Evolutionary conservation across 768 basidiomycete species (phyloP), one percentile per base, ranked within the genome.

Genomic region (Piloderma croceum): DNA sequence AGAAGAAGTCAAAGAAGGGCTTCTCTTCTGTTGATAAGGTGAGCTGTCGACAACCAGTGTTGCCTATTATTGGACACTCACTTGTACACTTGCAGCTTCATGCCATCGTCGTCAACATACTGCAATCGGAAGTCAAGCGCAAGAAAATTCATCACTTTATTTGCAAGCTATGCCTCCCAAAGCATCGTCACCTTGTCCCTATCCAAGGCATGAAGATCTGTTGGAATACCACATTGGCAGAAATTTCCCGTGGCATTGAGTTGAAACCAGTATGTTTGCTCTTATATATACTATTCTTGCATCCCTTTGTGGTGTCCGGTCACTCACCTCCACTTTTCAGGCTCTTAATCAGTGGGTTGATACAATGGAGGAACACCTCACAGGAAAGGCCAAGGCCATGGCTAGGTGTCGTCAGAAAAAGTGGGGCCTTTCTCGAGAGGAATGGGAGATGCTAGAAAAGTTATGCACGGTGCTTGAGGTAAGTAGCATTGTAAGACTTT

Each of bases 191-290:
- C 31, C 42, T 47, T 19, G 39, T 41, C 3, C 40, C 43, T 23
- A 34, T 43, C 34, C 37, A 39, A 13, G 32, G 46, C 36, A 47
- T 47, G 46, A 39, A 38, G 20, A 39, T 44, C 17, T 39, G 47
- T 12, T 48, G 47, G 43, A 48, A 48, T 25, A 44, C 47, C 3
- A 36, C 31, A 2, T 39, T 33, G n/a, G 43, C 47, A 5, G 47
- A 42, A 24, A n/a, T 45, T 17, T 33, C 38, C 6, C 35, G 47
- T 12, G 43, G 38, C 22, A 24, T 35, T 13, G 12, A 35, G 24
- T 29, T 47, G 24, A 24, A 38, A 32, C 36, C 29, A 3, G 47
- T 42, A 24, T 19, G 21, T 3, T 38, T 17, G 31, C 15, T 32
- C n/a, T n/a, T n/a, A n/a, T n/a, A n/a, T 17, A 10, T 15, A 27